These are phyloP conservation scores for Chlorella sorokiniana DNA, from an alignment of 139 green algal species.

Conservation along the genomic window DNA sequence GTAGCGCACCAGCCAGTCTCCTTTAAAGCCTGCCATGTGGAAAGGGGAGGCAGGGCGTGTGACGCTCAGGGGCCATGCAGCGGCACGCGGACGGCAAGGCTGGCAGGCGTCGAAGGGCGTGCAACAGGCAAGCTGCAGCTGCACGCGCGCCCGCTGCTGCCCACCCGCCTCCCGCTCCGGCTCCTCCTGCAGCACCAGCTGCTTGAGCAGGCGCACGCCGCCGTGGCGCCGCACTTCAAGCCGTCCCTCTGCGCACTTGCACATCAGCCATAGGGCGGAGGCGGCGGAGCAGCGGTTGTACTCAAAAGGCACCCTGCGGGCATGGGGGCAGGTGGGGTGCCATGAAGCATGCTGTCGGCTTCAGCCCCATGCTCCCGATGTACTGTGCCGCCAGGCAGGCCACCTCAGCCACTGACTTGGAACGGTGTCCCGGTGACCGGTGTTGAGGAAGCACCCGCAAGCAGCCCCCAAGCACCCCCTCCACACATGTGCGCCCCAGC, in stretches of 20 bases:
- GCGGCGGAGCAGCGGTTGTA: conserved; percentile 17
- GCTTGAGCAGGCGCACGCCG: background rate
- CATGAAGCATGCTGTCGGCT: background rate
- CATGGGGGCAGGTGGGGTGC: background rate
- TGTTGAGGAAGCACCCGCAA: too few species aligned
- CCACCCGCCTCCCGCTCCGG: background rate
- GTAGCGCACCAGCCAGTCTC: background rate
- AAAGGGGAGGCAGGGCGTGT: too few species aligned
- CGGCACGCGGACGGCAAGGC: too few species aligned
- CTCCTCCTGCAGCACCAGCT: background rate
- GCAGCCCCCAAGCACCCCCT: too few species aligned
- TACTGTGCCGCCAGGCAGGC: too few species aligned
- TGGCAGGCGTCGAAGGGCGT: background rate
- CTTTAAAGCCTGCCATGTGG: background rate
- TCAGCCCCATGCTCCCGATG: too few species aligned
- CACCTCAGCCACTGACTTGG: background rate
- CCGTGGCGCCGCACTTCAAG: background rate
- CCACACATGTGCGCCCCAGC: too few species aligned
- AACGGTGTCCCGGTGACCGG: background rate
- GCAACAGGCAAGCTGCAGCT: background rate
- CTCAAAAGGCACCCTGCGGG: conserved; percentile 4
- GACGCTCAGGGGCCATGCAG: too few species aligned
- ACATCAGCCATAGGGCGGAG: background rate
- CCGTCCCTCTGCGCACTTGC: background rate
- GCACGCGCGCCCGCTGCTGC: background rate